Evolutionary conservation across 208 protist genomes (phyloP).

Genomic region (Trypanosoma rangeli): DNA sequence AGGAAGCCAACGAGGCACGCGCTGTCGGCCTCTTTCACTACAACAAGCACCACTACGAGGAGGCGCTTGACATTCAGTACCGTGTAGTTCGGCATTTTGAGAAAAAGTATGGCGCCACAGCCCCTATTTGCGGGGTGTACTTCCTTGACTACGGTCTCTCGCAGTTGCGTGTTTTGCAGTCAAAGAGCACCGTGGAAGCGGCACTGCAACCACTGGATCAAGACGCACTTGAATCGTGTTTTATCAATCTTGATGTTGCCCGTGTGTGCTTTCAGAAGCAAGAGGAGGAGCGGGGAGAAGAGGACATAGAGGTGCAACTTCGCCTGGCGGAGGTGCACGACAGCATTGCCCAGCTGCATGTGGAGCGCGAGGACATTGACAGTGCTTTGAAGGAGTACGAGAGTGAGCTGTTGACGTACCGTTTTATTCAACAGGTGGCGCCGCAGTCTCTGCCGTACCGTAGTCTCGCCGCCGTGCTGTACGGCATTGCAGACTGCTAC

Average conservation of each 20-base stretch:
- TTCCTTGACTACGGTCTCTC: conserved; percentile 91
- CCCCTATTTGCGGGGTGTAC: conserved; percentile 58
- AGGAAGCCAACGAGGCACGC: conserved; percentile 54
- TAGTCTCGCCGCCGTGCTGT: conserved; percentile 62
- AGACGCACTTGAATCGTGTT: conserved; percentile 81
- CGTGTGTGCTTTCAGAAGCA: conserved; percentile 79
- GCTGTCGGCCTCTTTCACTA: conserved; percentile 51
- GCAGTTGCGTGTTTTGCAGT: conserved; percentile 75
- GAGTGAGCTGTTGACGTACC: conserved; percentile 77
- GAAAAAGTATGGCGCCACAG: conserved; percentile 67
- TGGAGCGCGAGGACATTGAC: conserved; percentile 81
- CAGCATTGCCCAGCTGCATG: conserved; percentile 73
- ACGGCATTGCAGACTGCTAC: conserved; percentile 85
- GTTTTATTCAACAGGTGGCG: conserved; percentile 51
- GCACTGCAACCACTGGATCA: conserved; percentile 69
- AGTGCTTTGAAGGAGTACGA: conserved; percentile 81
- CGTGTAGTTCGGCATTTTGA: conserved; percentile 78
- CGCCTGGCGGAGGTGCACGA: conserved; percentile 80
- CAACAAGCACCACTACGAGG: conserved; percentile 68
- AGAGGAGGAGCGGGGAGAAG: conserved; percentile 40
- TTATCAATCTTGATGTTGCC: conserved; percentile 83
- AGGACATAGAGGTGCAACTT: conserved; percentile 50
- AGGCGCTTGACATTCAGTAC: conserved; percentile 75
- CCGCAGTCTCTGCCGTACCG: conserved; percentile 38
- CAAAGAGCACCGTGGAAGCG: conserved; percentile 56